Evolutionary conservation across 805 yeast species (phyloP), one percentile per base, ranked within the genome.

Genomic region (Saccharomycopsis capsularis): DNA sequence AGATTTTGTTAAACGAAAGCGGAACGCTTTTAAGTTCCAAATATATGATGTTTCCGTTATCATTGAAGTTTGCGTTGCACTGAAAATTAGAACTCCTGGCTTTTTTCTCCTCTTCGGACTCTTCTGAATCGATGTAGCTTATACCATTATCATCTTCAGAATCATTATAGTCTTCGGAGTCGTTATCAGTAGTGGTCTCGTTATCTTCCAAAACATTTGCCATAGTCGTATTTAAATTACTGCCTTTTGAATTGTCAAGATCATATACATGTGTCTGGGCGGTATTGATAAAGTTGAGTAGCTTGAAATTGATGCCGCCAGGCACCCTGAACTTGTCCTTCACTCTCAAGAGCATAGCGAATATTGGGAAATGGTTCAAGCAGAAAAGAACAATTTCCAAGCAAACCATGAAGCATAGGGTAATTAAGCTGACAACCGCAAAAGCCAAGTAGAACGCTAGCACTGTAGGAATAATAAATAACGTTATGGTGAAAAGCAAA

Each of bases 401-500:
- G 1, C 68, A 44, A 18, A 82, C 79, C 34, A 76, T 67, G 1
- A 71, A 45, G 2, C 69, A 48, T 38, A 86, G 65, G 3, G 78
- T 70, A 0, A 71, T 54, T 32, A 88, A 59, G 47, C 89, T 69
- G 3, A 81, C 68, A 0, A 73, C 52, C 4, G 86, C 83, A 63
- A 89, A 91, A 21, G 82, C 76, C 16, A 80, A 56, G 60, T 93
- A 93, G 61, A 90, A 93, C 13, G 93, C 93, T 56, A 82, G 62
- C 2, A 88, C 83, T 0, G 99, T 93, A 0, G 99, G 99, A 44
- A 89, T 63, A 30, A 95, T 68, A 56, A 89, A 85, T 0, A 84
- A 66, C 46, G 86, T 67, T 15, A 90, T 78, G 43, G 91, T 87
- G 65, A 93, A 93, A 16, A 91, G 64, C 49, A 93, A 72, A 2